A percentile compares a stretch with the other conserved stretches of the same genome.
Evolutionary conservation across 306 rosid species (phyloP).

Genomic region (Dalbergia oliveri): DNA sequence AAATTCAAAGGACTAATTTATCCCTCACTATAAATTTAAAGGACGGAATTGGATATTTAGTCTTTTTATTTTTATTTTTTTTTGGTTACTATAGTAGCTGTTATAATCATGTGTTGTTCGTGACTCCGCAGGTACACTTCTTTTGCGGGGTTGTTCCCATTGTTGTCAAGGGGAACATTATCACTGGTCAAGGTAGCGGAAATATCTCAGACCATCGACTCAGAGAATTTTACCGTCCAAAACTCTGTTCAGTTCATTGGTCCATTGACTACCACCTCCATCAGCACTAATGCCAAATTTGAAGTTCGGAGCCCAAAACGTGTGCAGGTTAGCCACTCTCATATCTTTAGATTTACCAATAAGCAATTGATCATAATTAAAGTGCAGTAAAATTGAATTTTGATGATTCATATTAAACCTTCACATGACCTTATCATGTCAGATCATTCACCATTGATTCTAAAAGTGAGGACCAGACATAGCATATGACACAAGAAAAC

Average conservation of each 20-base stretch:
- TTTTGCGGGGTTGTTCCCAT: constrained; percentile 78
- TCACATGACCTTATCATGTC: too few relatives aligned
- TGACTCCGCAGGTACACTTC: constrained; percentile 75
- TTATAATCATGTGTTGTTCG: background rate
- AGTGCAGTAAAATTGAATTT: too few relatives aligned
- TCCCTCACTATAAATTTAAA: too few relatives aligned
- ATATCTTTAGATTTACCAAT: background rate
- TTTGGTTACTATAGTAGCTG: background rate
- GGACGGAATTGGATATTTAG: too few relatives aligned
- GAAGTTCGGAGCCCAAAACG: constrained; percentile 90
- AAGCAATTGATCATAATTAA: background rate
- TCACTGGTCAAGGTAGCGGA: constrained; percentile 86
- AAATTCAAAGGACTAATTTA: too few relatives aligned
- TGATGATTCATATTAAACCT: too few relatives aligned
- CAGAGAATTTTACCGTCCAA: constrained; percentile 69
- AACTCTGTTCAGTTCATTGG: constrained; percentile 84
- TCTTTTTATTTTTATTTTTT: too few relatives aligned
- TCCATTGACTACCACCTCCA: constrained; percentile 84
- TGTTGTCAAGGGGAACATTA: constrained; percentile 73
- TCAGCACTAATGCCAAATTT: constrained; percentile 86
- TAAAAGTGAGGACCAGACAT: too few relatives aligned
- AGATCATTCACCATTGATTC: too few relatives aligned
- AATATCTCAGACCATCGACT: constrained; percentile 89
- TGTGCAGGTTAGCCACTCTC: constrained; percentile 67
- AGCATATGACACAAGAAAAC: too few relatives aligned